These are phyloP conservation scores for Ettlia oleoabundans DNA, from an alignment of 139 green algal species.

Conservation along the genomic window DNA sequence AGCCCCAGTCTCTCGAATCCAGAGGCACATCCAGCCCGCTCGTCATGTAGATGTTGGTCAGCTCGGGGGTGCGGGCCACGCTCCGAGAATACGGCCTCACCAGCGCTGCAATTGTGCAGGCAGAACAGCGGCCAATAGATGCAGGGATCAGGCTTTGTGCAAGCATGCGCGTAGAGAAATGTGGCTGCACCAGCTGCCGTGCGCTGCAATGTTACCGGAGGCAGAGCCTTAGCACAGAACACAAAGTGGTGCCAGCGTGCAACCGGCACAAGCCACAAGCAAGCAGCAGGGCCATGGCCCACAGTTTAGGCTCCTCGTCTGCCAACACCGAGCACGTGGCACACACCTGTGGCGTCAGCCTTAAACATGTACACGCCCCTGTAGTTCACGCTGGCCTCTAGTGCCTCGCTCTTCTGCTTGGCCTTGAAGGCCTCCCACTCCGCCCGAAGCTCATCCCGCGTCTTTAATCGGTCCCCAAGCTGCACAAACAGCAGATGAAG, in stretches of 20 bases:
- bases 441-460: conserved; percentile 50
- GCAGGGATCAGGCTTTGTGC: neutral
- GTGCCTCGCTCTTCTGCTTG: conserved; percentile 22
- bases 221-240: no score
- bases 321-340: no score
- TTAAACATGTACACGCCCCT: conserved; percentile 57
- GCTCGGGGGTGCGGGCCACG: conserved; percentile 42
- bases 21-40: conserved; percentile 48
- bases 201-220: no score
- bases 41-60: conserved; percentile 54
- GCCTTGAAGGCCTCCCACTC: conserved; percentile 54
- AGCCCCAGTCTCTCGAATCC: conserved; percentile 33
- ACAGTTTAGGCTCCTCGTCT: no score
- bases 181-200: no score
- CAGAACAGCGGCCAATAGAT: neutral
- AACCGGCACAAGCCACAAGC: no score
- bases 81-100: conserved; percentile 45
- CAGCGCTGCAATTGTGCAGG: conserved; percentile 27
- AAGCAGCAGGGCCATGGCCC: no score
- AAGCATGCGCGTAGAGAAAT: neutral
- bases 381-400: conserved; percentile 31
- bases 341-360: conserved; percentile 37
- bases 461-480: conserved; percentile 31
- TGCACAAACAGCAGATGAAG: no score
- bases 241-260: no score